phyloP scores from a whole-genome alignment of 768 basidiomycete species.

The Phlegmacium glaucopus region DNA sequence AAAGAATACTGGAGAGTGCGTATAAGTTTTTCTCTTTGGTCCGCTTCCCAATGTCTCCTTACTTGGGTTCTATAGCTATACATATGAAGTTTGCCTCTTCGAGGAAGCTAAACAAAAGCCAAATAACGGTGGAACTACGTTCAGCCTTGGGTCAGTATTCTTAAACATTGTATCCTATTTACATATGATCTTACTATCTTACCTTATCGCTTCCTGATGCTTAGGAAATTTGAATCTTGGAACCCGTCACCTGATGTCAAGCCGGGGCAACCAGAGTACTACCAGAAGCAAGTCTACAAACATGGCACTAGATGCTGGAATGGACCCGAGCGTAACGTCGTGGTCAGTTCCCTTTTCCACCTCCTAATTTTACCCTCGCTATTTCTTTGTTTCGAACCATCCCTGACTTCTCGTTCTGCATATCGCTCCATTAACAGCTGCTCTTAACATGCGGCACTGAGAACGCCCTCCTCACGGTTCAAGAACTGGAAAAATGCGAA shows the following conservation, averaged over 20 bases:
- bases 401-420: too few relatives aligned
- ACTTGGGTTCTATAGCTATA: conserved; percentile 56
- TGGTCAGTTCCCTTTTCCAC: conserved; percentile 40
- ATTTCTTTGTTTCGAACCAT: neutral
- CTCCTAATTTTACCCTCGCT: conserved; percentile 2
- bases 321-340: conserved; percentile 84
- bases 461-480: conserved; percentile 72
- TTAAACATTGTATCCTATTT: neutral
- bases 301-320: conserved; percentile 94
- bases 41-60: neutral
- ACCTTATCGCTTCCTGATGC: neutral
- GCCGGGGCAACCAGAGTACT: conserved; percentile 69
- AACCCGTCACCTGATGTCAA: conserved; percentile 54
- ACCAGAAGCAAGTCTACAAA: conserved; percentile 78
- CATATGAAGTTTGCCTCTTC: conserved; percentile 93
- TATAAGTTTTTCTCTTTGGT: conserved; percentile 14
- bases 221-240: conserved; percentile 79
- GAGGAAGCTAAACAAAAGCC: conserved; percentile 85
- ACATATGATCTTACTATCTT: neutral
- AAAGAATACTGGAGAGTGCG: conserved; percentile 88
- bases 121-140: conserved; percentile 67
- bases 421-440: conserved; percentile 44
- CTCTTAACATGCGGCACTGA: conserved; percentile 82
- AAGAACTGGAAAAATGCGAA: conserved; percentile 95
- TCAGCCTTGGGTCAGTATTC: conserved; percentile 79